Conservation (phyloP, 1,284 basidiomycete genomes). For the Clitocybe nebularis region DNA sequence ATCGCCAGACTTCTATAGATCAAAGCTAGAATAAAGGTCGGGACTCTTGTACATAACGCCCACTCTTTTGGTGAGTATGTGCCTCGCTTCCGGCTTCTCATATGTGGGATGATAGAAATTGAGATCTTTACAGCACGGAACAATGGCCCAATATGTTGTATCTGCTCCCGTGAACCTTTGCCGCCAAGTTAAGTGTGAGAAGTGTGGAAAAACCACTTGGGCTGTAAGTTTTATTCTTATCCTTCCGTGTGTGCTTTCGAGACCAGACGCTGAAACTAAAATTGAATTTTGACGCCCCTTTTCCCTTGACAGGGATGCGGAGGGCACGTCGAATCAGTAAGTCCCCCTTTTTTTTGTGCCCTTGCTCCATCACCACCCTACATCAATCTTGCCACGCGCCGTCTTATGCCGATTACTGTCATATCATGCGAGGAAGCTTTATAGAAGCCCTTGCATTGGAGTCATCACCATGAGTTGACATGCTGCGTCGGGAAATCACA, state of each 20-base stretch:
- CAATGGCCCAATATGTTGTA: neutral
- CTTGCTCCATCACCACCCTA: slow-evolving; percentile 7
- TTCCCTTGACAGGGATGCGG: slow-evolving; percentile 59
- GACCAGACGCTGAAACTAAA: neutral
- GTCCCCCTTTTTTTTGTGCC: slow-evolving; percentile 24
- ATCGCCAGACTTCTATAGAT: too few relatives aligned
- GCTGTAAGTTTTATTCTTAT: slow-evolving; percentile 39
- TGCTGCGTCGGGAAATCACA: neutral
- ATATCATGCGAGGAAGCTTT: slow-evolving; percentile 8
- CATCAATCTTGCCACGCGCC: slow-evolving; percentile 3
- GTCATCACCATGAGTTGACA: neutral
- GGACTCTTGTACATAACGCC: too few relatives aligned
- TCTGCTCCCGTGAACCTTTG: slow-evolving; percentile 48
- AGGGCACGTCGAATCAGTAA: slow-evolving; percentile 57
- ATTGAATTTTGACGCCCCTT: slow-evolving; percentile 14
- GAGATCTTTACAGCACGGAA: too few relatives aligned
- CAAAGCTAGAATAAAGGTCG: too few relatives aligned
- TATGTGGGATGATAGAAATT: too few relatives aligned
- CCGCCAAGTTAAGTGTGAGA: slow-evolving; percentile 52
- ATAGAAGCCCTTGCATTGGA: neutral
- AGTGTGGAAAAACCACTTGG: slow-evolving; percentile 74
- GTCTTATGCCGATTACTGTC: slow-evolving; percentile 5
- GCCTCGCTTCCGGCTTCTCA: neutral
- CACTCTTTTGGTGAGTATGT: slow-evolving; percentile 2
- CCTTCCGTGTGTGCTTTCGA: neutral